Conservation (phyloP, 345 rosid genomes). For the Nasturtium officinale region DNA sequence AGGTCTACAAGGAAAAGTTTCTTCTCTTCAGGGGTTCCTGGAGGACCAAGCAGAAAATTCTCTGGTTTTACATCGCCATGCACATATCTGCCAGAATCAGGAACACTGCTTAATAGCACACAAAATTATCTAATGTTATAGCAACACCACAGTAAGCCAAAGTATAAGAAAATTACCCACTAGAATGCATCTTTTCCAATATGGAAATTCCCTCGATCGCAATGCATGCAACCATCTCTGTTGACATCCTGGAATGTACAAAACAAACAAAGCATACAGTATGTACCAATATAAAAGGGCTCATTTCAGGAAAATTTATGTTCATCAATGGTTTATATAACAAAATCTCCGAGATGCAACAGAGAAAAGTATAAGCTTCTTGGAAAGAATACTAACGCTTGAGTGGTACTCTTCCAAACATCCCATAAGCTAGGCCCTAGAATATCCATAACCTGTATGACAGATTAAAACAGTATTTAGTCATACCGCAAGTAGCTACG, state of each 20-base stretch:
- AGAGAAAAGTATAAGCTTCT: not conserved
- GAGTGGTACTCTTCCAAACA: constrained; percentile 71
- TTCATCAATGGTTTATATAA: constrained; percentile 4
- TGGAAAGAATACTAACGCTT: constrained; percentile 52
- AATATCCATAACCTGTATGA: constrained; percentile 83
- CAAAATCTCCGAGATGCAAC: constrained; percentile 15
- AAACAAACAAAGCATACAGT: constrained; percentile 3
- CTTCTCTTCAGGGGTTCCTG: constrained; percentile 83
- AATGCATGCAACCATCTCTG: constrained; percentile 89
- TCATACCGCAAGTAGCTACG: constrained; percentile 10
- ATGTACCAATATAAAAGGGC: not conserved
- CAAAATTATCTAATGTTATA: not conserved
- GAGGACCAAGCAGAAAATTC: constrained; percentile 90
- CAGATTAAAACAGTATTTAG: constrained; percentile 5
- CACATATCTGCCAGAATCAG: constrained; percentile 64
- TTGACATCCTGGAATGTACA: constrained; percentile 65
- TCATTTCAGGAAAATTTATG: not conserved
- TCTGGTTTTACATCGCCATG: constrained; percentile 99
- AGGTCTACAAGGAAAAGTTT: constrained; percentile 92
- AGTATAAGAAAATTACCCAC: constrained; percentile 58
- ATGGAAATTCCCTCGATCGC: constrained; percentile 91
- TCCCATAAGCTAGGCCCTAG: constrained; percentile 93
- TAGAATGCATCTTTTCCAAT: constrained; percentile 85
- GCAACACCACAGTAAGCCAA: constrained; percentile 5
- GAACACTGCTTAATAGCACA: constrained; percentile 29